Conservation (phyloP, 2,329 filamentous ascomycete genomes). For the Tolypocladium pustulatum region DNA sequence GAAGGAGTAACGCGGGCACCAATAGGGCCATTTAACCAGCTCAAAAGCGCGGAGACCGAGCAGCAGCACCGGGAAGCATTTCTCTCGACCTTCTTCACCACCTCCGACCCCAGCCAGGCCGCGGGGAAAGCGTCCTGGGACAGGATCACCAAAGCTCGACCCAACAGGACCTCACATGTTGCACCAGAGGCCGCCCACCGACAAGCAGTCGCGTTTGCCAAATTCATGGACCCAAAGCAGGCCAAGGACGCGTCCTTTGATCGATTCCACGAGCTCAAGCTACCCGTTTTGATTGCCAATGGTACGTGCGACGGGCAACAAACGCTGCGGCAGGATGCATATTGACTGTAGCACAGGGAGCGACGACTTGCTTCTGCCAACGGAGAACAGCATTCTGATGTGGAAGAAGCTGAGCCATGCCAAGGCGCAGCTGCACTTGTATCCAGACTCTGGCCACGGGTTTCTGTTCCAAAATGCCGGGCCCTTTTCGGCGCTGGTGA, state of each 20-base stretch:
- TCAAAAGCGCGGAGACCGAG: conserved; percentile 18
- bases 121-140: conserved; percentile 23
- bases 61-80: conserved; percentile 23
- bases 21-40: conserved; percentile 19
- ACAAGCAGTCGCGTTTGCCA: conserved; percentile 22
- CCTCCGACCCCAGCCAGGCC: conserved; percentile 17
- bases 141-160: conserved; percentile 18
- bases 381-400: conserved; percentile 25
- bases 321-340: neutral
- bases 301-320: conserved; percentile 15
- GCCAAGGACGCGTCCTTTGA: conserved; percentile 21
- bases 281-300: conserved; percentile 27
- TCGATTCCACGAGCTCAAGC: conserved; percentile 19
- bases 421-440: conserved; percentile 21
- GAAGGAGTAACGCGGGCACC: conserved; percentile 20
- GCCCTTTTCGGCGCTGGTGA: conserved; percentile 20
- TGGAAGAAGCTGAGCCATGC: conserved; percentile 22
- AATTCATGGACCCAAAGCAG: conserved; percentile 23
- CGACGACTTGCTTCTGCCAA: conserved; percentile 23
- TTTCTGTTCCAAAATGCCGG: conserved; percentile 23
- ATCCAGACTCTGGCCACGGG: conserved; percentile 24
- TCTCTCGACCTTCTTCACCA: conserved; percentile 21
- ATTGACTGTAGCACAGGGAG: conserved; percentile 12
- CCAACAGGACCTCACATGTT: conserved; percentile 14
- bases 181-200: conserved; percentile 14